Percentiles rank a stretch among this genome's conserved stretches.
These are phyloP conservation scores for Bjerkandera adusta DNA, from an alignment of 1,284 basidiomycete genomes.

Conservation along the genomic window DNA sequence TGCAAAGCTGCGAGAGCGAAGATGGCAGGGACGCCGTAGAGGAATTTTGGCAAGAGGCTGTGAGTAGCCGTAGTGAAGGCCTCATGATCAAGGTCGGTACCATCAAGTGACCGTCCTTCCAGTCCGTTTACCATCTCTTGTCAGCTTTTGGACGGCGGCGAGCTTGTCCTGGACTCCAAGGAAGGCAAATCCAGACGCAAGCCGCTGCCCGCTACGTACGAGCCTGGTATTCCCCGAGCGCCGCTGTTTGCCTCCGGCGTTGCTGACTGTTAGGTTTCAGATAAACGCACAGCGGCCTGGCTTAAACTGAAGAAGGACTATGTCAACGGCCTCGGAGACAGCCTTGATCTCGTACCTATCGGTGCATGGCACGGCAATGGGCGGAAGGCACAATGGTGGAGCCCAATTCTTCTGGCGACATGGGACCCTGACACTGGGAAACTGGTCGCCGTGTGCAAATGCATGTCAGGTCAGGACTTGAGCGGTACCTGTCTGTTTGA, in stretches of 20 bases:
- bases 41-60: conserved; percentile 77
- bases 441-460: conserved; percentile 85
- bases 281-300: conserved; percentile 68
- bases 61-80: conserved; percentile 86
- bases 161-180: conserved; percentile 36
- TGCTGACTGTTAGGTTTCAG: conserved; percentile 30
- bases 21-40: conserved; percentile 63
- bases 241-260: not conserved
- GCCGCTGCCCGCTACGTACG: conserved; percentile 84
- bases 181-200: conserved; percentile 55
- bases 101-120: not conserved
- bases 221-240: conserved; percentile 55
- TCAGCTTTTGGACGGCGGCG: conserved; percentile 59
- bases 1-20: conserved; percentile 75
- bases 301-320: conserved; percentile 72
- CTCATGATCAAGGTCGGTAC: conserved; percentile 86
- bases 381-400: conserved; percentile 93
- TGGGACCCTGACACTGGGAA: conserved; percentile 73
- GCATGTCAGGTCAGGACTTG: conserved; percentile 64
- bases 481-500: not conserved
- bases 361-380: conserved; percentile 89
- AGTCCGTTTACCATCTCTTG: conserved; percentile 9
- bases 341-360: conserved; percentile 74
- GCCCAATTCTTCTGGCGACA: conserved; percentile 82
- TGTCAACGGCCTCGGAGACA: conserved; percentile 70